phyloP scores from a whole-genome alignment of 495 filamentous ascomycete genomes.

The Lophiostoma macrostomum region DNA sequence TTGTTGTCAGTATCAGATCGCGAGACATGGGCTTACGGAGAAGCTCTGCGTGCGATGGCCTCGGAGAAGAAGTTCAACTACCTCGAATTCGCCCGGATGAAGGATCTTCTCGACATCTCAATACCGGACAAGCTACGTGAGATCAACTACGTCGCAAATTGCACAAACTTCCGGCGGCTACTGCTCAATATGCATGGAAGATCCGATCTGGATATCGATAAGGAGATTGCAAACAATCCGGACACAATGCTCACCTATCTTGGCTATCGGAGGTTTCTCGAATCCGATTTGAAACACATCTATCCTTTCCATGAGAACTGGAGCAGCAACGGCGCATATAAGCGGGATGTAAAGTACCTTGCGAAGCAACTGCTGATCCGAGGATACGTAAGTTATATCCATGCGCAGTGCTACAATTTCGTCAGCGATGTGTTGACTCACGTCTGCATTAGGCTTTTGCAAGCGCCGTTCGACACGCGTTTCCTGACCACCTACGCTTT shows the following conservation, averaged over 20 bases:
- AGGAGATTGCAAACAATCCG: background rate
- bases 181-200: background rate
- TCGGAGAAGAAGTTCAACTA: slow-evolving; percentile 42
- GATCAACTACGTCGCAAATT: slow-evolving; percentile 1
- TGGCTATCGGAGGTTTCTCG: slow-evolving; percentile 2
- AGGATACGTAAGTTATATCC: slow-evolving; percentile 1
- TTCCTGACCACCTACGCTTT: slow-evolving; percentile 1
- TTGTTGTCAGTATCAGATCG: slow-evolving; percentile 45
- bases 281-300: background rate
- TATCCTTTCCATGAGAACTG: background rate
- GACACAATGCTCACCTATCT: background rate
- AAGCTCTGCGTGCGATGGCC: slow-evolving; percentile 43
- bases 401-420: background rate
- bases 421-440: background rate
- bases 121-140: background rate
- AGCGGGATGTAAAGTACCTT: background rate
- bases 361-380: slow-evolving; percentile 2
- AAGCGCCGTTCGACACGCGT: background rate
- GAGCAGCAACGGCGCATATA: background rate
- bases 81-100: background rate
- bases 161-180: background rate
- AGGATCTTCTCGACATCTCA: background rate
- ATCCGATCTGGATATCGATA: background rate
- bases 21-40: slow-evolving; percentile 46
- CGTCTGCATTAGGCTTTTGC: slow-evolving; percentile 8